Base-by-base conservation (phyloP, 2,329 filamentous ascomycete species). In the Colletotrichum sp. region DNA sequence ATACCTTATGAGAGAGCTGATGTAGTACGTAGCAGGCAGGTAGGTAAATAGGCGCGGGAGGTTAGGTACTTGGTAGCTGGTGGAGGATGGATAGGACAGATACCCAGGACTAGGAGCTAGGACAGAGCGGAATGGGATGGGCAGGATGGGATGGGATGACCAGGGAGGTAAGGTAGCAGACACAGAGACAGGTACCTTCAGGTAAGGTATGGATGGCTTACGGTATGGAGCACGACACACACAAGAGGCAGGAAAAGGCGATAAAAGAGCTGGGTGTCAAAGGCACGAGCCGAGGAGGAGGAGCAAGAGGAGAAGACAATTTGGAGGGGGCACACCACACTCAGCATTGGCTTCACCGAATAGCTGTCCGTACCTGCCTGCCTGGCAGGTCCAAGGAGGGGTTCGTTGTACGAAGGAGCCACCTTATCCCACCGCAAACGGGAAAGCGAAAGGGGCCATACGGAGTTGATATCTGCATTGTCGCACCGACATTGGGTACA, bases 231-330 rank as follows among this genome's bases (percentile, higher is more conserved):
- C 34, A 44, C n/a, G 36, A 72, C 44, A 21, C 44, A 34, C 44
- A 49, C 55, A 62, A 24, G 36, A 75, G 62, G 69, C 64, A 72
- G 57, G 72, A 62, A 67, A 63, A 72, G 55, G 55, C 72, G 52
- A 75, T 63, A 52, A 66, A 64, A 68, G 39, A 30, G 71, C 32
- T 49, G 24, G 44, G 36, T 32, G 59, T 65, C 72, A 44, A 72
- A 68, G 69, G 63, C 69, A 72, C 73, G 44, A 72, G 69, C 69
- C 73, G 69, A 68, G 30, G 32, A 36, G 55, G 39, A 16, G 32
- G 30, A 55, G 52, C 28, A 62, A 13, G 16, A 34, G 21, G 68
- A 63, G 36, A 60, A 59, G 39, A 52, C 44, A 21, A 52, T 52
- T 0, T 30, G 55, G 55, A 24, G 21, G 18, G 57, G 59, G 6